Evolutionary conservation across 257 asterid genomes (phyloP).

Genomic region (Solanum paucissectum): DNA sequence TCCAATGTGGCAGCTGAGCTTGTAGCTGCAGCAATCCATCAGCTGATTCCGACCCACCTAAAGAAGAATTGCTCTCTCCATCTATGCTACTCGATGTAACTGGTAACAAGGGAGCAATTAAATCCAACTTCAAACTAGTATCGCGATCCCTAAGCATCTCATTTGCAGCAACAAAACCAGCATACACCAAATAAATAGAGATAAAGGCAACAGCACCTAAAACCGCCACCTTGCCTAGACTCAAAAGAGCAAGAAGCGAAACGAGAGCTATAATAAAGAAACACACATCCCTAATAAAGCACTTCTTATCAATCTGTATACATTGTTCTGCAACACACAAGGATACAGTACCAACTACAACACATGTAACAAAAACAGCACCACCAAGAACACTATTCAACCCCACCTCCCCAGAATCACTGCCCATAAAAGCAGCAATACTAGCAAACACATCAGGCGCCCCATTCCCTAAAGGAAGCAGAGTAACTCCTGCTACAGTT

Average conservation of each 20-base stretch:
- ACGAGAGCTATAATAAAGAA: conserved; percentile 41
- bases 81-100: conserved; percentile 6
- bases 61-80: conserved; percentile 15
- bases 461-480: conserved; percentile 80
- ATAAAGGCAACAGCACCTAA: conserved; percentile 52
- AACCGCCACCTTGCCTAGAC: conserved; percentile 47
- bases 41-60: conserved; percentile 6
- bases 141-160: conserved; percentile 34
- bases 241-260: conserved; percentile 31
- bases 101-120: conserved; percentile 29
- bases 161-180: conserved; percentile 34
- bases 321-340: conserved; percentile 39
- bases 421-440: conserved; percentile 62
- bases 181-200: conserved; percentile 47
- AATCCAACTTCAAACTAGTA: conserved; percentile 20
- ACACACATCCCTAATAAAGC: conserved; percentile 58
- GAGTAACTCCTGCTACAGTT: conserved; percentile 81
- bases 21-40: conserved; percentile 24
- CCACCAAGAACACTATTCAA: conserved; percentile 83
- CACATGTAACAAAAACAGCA: conserved; percentile 67
- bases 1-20: conserved; percentile 46
- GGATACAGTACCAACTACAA: conserved; percentile 57
- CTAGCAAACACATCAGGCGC: conserved; percentile 91
- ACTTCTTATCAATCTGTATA: conserved; percentile 55
- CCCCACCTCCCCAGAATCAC: conserved; percentile 66